These are phyloP conservation scores for maize (Zea mays) DNA, from an alignment of 176 grass and related monocot species.

Conservation along the genomic window Zm-B73-REFERENCE-NAM-5.0 NC_050102.1:54058501-54059000, in stretches of 20 bases:
- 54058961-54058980: not conserved
- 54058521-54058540: no score
- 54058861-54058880: slow-evolving; percentile 81
- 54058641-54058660: slow-evolving; percentile 1
- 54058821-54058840: not conserved
- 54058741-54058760: not conserved
- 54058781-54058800: not conserved
- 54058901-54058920: slow-evolving; percentile 44
- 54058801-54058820: not conserved
- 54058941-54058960: not conserved
- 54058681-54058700: slow-evolving; percentile 12
- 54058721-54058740: not conserved
- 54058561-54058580: not conserved
- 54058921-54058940: no score
- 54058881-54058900: slow-evolving; percentile 71
- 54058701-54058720: not conserved
- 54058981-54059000: slow-evolving; percentile 45
- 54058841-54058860: slow-evolving; percentile 39
- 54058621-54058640: not conserved
- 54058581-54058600: not conserved
- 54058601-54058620: not conserved
- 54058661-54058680: not conserved
- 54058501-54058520: no score
- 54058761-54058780: not conserved
- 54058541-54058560: no score